Evolutionary conservation across 2,329 filamentous ascomycete species (phyloP), one percentile per base, ranked within the genome.

Genomic region (Trichophyton equinum): DNA sequence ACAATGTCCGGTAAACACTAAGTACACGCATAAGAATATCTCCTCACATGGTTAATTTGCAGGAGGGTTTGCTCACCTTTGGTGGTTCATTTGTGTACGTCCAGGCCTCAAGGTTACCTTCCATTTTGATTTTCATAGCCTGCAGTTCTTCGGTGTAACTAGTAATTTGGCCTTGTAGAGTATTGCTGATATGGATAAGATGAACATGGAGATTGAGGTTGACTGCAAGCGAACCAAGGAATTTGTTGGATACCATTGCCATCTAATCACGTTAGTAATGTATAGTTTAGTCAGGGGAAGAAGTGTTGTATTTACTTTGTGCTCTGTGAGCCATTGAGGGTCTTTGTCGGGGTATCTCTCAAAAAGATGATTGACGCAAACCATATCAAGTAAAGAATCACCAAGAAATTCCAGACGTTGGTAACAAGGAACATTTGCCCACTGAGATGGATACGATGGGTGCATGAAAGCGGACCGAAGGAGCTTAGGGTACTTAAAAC

Each of bases 161-260:
- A 9, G 71, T 74, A 55, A 83, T 80, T 60, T 79, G 78, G 18
- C 71, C 65, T 57, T 72, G 70, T 27, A 75, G 62, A 0, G 73
- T 66, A 13, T 61, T 70, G 61, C 71, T 76, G 63, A 73, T 73
- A 64, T 72, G 75, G 68, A 79, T 81, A 15, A 97, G 75, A 69
- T 92, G 85, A 57, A 78, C 82, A 69, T 96, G 85, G 60, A 97
- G 86, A 0, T 82, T 86, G 0, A 97, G 81, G 56, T 83, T 81
- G 2, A 95, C 89, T 62, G 87, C 87, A 2, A 97, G 78, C 18
- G 85, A 89, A 1, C 88, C 90, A 1, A 96, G 80, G 69, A 97
- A 99, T 63, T 91, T 91, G 75, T 99, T 99, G 59, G 89, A 94
- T 0, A 94, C 91, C 89, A 99, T 96, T n/a, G 91, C 90, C 85